A percentile compares a stretch with the other conserved stretches of the same genome.
Evolutionary conservation across 2,329 filamentous ascomycete genomes (phyloP).

Genomic region (Aspergillus japonicus): DNA sequence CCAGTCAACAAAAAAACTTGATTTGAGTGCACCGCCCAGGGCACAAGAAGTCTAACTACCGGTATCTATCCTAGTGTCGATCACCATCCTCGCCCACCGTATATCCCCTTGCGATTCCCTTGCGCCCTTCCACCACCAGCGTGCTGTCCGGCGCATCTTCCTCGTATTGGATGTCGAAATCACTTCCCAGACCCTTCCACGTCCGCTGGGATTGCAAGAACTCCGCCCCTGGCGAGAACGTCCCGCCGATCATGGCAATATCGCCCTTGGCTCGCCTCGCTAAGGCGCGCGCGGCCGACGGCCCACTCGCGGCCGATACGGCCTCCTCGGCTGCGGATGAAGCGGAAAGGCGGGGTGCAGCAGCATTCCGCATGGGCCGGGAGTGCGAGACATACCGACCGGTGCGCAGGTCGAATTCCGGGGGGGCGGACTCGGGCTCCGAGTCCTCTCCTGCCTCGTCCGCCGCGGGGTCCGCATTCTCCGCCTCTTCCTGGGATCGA

Average conservation of each 20-base stretch:
- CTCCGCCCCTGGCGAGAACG: conserved; percentile 88
- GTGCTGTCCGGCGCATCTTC: conserved; percentile 56
- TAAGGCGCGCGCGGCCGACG: conserved; percentile 50
- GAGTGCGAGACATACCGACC: conserved; percentile 79
- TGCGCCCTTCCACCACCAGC: conserved; percentile 77
- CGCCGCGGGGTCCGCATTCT: conserved; percentile 23
- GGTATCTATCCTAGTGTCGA: conserved; percentile 31
- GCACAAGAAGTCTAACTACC: conserved; percentile 1
- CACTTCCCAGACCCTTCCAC: conserved; percentile 88
- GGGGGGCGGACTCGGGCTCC: conserved; percentile 66
- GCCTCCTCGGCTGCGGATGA: conserved; percentile 23
- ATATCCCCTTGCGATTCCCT: conserved; percentile 87
- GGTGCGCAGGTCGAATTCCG: conserved; percentile 89
- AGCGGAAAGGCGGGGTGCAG: conserved; percentile 31
- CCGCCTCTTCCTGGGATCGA: conserved; percentile 22
- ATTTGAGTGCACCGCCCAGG: background rate
- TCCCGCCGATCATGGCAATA: conserved; percentile 76
- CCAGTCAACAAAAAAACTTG: conserved; percentile 2
- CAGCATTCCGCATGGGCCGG: conserved; percentile 44
- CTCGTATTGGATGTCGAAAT: conserved; percentile 66
- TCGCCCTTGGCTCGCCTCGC: conserved; percentile 67
- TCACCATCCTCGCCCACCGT: conserved; percentile 62
- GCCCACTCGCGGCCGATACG: conserved; percentile 24
- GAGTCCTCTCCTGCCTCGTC: conserved; percentile 61
- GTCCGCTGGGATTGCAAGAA: conserved; percentile 78